A percentile compares a stretch with the other conserved stretches of the same genome.
phyloP scores from a whole-genome alignment of 2,329 filamentous ascomycete genomes.

The Rutstroemia sp. region DNA sequence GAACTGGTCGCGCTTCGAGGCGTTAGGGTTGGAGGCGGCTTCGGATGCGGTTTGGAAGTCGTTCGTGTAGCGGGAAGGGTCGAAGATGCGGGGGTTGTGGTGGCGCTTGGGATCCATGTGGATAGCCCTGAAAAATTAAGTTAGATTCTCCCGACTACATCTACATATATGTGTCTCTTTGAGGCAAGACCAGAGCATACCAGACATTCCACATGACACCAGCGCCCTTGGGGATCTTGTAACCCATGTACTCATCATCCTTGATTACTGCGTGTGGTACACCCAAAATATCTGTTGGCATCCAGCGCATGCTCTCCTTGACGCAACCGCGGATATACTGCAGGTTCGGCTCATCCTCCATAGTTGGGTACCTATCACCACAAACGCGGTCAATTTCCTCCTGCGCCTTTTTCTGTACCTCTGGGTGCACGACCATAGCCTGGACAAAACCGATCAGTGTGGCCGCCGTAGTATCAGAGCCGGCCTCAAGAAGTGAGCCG shows the following conservation, averaged over 20 bases:
- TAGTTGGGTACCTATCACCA: slow-evolving; percentile 39
- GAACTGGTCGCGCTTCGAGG: slow-evolving; percentile 30
- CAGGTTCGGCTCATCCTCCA: slow-evolving; percentile 37
- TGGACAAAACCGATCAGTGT: slow-evolving; percentile 33
- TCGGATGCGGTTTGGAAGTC: slow-evolving; percentile 4
- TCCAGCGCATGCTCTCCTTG: slow-evolving; percentile 37
- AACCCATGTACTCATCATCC: slow-evolving; percentile 28
- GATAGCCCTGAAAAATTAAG: slow-evolving; percentile 18
- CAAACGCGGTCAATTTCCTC: slow-evolving; percentile 40
- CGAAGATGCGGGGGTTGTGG: slow-evolving; percentile 35
- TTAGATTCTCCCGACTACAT: no score
- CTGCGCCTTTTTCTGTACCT: slow-evolving; percentile 40
- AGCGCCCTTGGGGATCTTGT: slow-evolving; percentile 37
- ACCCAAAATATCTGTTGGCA: slow-evolving; percentile 31
- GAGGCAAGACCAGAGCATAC: slow-evolving; percentile 8
- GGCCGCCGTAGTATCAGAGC: slow-evolving; percentile 32
- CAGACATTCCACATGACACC: slow-evolving; percentile 33
- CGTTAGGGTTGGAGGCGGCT: slow-evolving; percentile 31
- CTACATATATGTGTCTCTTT: background rate
- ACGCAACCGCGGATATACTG: slow-evolving; percentile 38
- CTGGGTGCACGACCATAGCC: slow-evolving; percentile 29
- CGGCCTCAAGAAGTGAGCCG: slow-evolving; percentile 28
- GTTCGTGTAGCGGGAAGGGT: slow-evolving; percentile 33
- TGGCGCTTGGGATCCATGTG: slow-evolving; percentile 32
- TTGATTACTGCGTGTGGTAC: slow-evolving; percentile 27